Conservation (phyloP, 305 asterid genomes). For the Fraxinus ornus region DNA sequence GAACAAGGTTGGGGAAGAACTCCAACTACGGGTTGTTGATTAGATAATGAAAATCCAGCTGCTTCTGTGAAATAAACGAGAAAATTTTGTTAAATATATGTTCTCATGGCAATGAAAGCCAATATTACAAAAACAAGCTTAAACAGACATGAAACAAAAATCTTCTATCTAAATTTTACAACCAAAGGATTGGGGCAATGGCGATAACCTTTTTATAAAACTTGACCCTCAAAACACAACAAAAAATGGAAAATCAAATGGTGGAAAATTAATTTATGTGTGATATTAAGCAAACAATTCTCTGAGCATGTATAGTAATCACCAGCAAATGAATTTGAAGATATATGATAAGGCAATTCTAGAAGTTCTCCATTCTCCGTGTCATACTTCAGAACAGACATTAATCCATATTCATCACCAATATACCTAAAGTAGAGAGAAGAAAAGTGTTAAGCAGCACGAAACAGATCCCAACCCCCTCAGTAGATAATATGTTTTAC, state of each 20-base stretch:
- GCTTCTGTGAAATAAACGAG: constrained; percentile 48
- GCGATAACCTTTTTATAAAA: background rate
- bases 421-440: constrained; percentile 54
- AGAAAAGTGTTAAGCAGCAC: constrained; percentile 25
- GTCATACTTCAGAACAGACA: constrained; percentile 70
- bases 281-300: background rate
- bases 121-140: constrained; percentile 4
- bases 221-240: background rate
- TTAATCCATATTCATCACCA: constrained; percentile 82
- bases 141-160: background rate
- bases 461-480: constrained; percentile 24
- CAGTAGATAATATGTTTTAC: constrained; percentile 8
- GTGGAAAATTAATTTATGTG: constrained; percentile 8
- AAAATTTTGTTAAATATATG: constrained; percentile 1
- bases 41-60: constrained; percentile 50
- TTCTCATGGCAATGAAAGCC: background rate
- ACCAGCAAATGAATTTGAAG: constrained; percentile 70
- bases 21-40: constrained; percentile 69
- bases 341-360: constrained; percentile 62
- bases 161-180: background rate
- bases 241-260: background rate
- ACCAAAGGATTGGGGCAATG: background rate
- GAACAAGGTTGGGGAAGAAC: constrained; percentile 87
- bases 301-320: constrained; percentile 17
- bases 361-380: constrained; percentile 50